phyloP scores from a whole-genome alignment of 495 filamentous ascomycete species.

The Letharia columbiana region DNA sequence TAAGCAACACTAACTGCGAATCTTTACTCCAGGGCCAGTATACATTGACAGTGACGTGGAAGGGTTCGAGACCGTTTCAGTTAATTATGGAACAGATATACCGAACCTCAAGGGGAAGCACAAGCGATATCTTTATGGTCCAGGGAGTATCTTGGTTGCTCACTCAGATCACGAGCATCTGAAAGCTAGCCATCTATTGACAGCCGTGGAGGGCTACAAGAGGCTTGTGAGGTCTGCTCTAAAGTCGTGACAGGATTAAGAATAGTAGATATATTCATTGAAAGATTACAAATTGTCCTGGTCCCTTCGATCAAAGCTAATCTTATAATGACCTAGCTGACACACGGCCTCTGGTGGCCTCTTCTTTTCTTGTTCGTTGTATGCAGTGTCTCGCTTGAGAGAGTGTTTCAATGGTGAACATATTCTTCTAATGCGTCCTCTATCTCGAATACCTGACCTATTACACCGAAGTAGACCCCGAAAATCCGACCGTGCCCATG shows the following conservation, averaged over 20 bases:
- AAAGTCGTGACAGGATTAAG: not conserved
- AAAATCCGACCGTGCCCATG: not conserved
- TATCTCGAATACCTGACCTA: not conserved
- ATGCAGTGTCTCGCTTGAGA: not conserved
- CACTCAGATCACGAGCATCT: slow-evolving; percentile 80
- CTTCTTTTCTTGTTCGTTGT: not conserved
- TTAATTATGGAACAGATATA: slow-evolving; percentile 86
- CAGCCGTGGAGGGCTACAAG: slow-evolving; percentile 64
- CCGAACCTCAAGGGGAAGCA: slow-evolving; percentile 64
- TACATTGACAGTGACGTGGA: slow-evolving; percentile 71
- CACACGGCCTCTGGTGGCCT: not conserved
- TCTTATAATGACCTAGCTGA: not conserved
- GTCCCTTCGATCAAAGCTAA: not conserved
- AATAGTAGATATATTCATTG: not conserved
- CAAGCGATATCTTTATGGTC: slow-evolving; percentile 80
- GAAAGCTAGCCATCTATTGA: slow-evolving; percentile 55
- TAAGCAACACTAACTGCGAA: not conserved
- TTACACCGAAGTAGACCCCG: slow-evolving; percentile 1
- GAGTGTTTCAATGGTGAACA: not conserved
- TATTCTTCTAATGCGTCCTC: not conserved
- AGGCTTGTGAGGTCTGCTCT: slow-evolving; percentile 35
- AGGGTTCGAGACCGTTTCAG: slow-evolving; percentile 67
- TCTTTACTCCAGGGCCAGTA: slow-evolving; percentile 42
- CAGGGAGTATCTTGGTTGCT: slow-evolving; percentile 80
- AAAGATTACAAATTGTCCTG: not conserved